A percentile compares a stretch with the other conserved stretches of the same genome.
These are phyloP conservation scores for Austroboletus niveus DNA, from an alignment of 1,284 basidiomycete genomes.

Conservation along the genomic window DNA sequence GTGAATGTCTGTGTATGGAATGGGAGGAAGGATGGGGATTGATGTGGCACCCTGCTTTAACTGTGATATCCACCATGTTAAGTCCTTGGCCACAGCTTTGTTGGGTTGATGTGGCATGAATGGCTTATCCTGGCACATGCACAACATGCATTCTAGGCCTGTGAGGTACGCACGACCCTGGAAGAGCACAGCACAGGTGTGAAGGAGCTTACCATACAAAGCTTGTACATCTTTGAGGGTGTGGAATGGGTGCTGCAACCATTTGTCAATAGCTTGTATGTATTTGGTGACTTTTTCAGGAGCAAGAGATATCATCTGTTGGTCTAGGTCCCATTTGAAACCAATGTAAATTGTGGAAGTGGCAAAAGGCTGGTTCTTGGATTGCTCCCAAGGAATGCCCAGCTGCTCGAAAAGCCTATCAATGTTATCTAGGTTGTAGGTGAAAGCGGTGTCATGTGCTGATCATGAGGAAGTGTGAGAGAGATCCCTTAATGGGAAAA, in stretches of 20 bases:
- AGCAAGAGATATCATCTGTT: neutral
- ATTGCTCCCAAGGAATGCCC: slow-evolving; percentile 7
- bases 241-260: neutral
- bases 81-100: neutral
- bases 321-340: neutral
- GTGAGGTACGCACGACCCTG: neutral
- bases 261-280: neutral
- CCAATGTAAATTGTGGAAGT: neutral
- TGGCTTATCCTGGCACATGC: neutral
- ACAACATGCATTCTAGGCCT: neutral
- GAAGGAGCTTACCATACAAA: neutral
- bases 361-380: slow-evolving; percentile 11
- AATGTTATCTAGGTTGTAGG: no score
- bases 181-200: neutral
- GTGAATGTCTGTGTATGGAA: no score
- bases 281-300: neutral
- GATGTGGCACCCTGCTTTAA: no score
- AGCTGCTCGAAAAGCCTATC: no score
- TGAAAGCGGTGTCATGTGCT: no score
- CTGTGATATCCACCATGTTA: no score
- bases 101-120: neutral
- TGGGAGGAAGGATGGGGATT: no score
- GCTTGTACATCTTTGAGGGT: neutral
- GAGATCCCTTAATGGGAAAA: no score
- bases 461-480: no score